A percentile compares a stretch with the other conserved stretches of the same genome.
These are phyloP conservation scores for Tolypocladium endophyticum DNA, from an alignment of 2,329 filamentous ascomycete genomes.

Conservation along the genomic window DNA sequence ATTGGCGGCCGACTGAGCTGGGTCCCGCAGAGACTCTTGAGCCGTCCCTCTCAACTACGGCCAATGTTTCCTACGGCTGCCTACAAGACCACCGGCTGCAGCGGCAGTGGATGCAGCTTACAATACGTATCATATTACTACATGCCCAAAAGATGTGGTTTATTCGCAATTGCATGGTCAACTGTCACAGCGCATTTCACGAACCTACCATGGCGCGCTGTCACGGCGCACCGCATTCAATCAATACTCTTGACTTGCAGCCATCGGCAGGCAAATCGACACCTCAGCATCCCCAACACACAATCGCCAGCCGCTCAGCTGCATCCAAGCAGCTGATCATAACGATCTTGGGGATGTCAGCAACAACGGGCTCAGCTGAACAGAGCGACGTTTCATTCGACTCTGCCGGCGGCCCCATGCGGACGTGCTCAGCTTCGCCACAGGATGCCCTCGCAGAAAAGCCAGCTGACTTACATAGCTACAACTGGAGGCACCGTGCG, in stretches of 20 bases:
- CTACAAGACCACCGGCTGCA: not conserved
- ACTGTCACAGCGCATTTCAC: not conserved
- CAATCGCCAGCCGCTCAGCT: not conserved
- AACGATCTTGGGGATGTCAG: not conserved
- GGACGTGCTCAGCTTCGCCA: not conserved
- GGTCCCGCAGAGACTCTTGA: not conserved
- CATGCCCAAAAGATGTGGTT: not conserved
- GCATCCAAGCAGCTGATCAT: not conserved
- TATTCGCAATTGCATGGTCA: not conserved
- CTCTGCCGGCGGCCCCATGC: not conserved
- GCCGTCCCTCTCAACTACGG: not conserved
- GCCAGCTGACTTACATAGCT: not conserved
- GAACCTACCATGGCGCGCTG: not conserved
- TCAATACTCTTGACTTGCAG: not conserved
- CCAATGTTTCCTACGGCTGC: not conserved
- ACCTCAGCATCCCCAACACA: not conserved
- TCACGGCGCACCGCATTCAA: not conserved
- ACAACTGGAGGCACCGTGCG: not conserved
- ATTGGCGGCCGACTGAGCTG: not conserved
- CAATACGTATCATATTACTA: not conserved
- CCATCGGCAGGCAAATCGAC: not conserved
- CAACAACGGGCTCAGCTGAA: not conserved
- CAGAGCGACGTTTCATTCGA: not conserved
- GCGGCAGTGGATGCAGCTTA: not conserved
- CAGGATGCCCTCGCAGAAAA: not conserved